Evolutionary conservation across 805 yeast species (phyloP), one percentile per base, ranked within the genome.

Genomic region (Zygosaccharomyces siamensis): DNA sequence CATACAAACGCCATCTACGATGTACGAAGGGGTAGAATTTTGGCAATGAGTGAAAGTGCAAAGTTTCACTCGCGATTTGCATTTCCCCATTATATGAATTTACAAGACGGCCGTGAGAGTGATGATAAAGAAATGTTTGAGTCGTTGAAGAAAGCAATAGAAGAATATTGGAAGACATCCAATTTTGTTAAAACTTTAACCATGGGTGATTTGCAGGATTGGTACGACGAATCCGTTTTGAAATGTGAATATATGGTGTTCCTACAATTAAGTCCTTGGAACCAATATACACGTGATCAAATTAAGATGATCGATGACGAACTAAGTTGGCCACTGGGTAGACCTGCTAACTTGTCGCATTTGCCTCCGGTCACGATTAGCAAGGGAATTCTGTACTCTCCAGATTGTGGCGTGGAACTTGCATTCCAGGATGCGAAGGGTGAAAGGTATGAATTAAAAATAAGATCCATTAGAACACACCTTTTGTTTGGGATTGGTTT

Each of bases 361-460:
- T 61, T 83, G 4, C 97, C 97, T 0, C 58, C 65, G 0, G 54
- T 90, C 14, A 69, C 68, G 28, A 58, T 90, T 7, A 63, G 75
- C 2, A 67, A 75, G 8, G 89, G 84, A 5, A 53, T 88, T 11
- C 50, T 88, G 16, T 89, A 86, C 60, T 88, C 96, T 0, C 97
- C 97, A 0, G 96, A 90, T 62, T 90, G 98, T 71, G 95, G 90
- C 0, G 60, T 84, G 2, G 62, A 77, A 2, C 51, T 87, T 4
- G 63, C 67, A 5, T 37, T 77, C 5, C 63, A 64, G 6, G 53
- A 59, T 5, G 65, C 71, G 2, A 47, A 49, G 11, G 97, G 97
- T 1, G 68, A 76, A n/a, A 78, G 81, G 51, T 66, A 70, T 44
- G 90, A 83, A 59, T 23, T 61, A 2, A 69, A 69, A 39, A 62